A percentile compares a stretch with the other conserved stretches of the same genome.
These are phyloP conservation scores for Scedosporium dehoogii DNA, from an alignment of 2,329 filamentous ascomycete species.

Conservation along the genomic window DNA sequence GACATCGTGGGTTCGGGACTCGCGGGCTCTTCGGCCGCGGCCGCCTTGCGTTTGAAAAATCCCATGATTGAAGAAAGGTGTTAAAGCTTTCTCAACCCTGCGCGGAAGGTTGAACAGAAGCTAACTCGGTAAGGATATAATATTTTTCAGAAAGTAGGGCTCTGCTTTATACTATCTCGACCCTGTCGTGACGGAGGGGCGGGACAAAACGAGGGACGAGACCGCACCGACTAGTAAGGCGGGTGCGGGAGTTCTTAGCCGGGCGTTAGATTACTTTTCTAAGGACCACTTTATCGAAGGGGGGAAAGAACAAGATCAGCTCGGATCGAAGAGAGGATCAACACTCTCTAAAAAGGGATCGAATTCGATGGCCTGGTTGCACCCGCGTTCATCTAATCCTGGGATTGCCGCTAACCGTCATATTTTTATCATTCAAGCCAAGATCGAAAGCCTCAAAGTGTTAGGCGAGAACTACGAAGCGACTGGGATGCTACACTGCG, in stretches of 20 bases:
- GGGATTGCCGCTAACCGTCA: neutral
- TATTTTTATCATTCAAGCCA: neutral
- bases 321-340: neutral
- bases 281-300: neutral
- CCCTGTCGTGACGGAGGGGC: neutral
- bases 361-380: neutral
- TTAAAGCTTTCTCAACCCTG: too few species aligned
- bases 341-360: neutral
- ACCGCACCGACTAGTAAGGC: neutral
- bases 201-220: neutral
- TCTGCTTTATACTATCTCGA: neutral
- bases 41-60: neutral
- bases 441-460: neutral
- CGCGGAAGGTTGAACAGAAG: neutral
- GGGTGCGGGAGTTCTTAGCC: neutral
- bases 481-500: neutral
- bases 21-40: neutral
- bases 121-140: neutral
- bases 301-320: neutral
- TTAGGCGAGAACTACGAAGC: neutral
- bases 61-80: neutral
- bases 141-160: neutral
- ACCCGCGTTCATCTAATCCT: neutral
- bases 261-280: neutral
- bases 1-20: neutral